Evolutionary conservation across 805 yeast species (phyloP).

Genomic region (Barnettozyma salicaria): DNA sequence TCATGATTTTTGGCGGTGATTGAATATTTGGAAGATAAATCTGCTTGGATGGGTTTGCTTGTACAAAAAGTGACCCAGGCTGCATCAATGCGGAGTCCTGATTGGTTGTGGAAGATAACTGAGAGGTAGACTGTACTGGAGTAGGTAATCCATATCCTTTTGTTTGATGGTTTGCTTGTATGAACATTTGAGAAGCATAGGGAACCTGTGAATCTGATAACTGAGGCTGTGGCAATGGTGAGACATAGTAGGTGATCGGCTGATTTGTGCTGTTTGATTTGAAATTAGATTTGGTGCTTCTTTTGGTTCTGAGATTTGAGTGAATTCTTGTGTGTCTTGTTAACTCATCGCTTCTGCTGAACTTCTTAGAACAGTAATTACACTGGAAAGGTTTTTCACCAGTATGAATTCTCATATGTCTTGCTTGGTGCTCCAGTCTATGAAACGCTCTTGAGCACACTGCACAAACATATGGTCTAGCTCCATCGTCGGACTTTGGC

Average conservation of each 20-base stretch:
- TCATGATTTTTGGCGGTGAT: constrained; percentile 27
- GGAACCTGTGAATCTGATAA: constrained; percentile 7
- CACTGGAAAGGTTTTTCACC: constrained; percentile 91
- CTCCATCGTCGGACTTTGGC: constrained; percentile 14
- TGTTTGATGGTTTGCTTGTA: neutral
- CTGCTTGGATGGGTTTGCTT: constrained; percentile 9
- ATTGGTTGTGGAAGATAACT: constrained; percentile 4
- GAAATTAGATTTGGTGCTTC: constrained; percentile 29
- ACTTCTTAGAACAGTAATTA: constrained; percentile 70
- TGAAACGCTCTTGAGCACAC: constrained; percentile 83
- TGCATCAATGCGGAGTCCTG: constrained; percentile 2
- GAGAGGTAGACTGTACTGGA: neutral
- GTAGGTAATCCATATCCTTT: neutral
- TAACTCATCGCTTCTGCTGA: constrained; percentile 77
- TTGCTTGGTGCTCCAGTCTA: constrained; percentile 82
- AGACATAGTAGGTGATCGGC: constrained; percentile 26
- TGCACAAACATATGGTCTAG: constrained; percentile 78
- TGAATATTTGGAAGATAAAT: constrained; percentile 24
- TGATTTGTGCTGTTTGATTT: constrained; percentile 16
- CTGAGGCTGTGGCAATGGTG: constrained; percentile 18
- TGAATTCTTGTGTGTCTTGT: constrained; percentile 84
- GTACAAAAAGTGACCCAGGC: constrained; percentile 16
- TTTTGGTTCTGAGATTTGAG: constrained; percentile 46
- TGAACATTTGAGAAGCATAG: neutral
- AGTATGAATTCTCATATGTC: constrained; percentile 89